Evolutionary conservation across 2,329 filamentous ascomycete species (phyloP).

Genomic region (Colletotrichum tamarilloi): DNA sequence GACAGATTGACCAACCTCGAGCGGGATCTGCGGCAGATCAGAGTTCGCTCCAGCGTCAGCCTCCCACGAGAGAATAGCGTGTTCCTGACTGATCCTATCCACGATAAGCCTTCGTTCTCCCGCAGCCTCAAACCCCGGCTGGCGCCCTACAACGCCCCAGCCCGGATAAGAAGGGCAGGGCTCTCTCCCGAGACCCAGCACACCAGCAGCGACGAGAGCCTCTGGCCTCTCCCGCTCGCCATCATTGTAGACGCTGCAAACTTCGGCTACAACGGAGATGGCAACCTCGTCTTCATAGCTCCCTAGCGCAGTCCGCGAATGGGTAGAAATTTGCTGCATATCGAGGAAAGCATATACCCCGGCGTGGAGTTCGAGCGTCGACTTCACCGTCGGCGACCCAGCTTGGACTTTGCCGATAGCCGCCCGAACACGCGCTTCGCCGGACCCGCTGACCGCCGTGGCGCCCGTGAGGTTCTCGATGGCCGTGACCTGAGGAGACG

Average conservation of each 20-base stretch:
- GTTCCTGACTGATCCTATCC: conserved; percentile 72
- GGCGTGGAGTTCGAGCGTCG: conserved; percentile 68
- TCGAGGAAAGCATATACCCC: conserved; percentile 74
- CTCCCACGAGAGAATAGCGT: conserved; percentile 67
- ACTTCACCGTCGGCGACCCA: conserved; percentile 14
- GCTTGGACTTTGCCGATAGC: neutral
- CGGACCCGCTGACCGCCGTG: neutral
- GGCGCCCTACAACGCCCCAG: conserved; percentile 67
- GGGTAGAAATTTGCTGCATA: conserved; percentile 72
- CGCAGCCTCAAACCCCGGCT: conserved; percentile 9
- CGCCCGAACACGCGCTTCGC: conserved; percentile 1
- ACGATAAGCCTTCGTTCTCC: conserved; percentile 58
- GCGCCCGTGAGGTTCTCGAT: conserved; percentile 40
- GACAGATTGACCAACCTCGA: conserved; percentile 46
- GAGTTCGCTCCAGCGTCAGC: conserved; percentile 37
- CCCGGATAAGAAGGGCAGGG: conserved; percentile 69
- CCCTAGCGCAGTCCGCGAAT: conserved; percentile 46
- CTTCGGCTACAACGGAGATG: conserved; percentile 68
- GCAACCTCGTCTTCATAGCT: conserved; percentile 59
- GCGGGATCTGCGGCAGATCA: conserved; percentile 42
- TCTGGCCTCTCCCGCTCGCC: conserved; percentile 52
- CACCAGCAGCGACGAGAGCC: conserved; percentile 67
- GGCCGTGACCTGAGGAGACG: conserved; percentile 45
- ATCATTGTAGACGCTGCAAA: conserved; percentile 67
- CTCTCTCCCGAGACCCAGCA: conserved; percentile 69